Conservation (phyloP, 371 early-diverging fungal species). For the Smittium mucronatum region DNA sequence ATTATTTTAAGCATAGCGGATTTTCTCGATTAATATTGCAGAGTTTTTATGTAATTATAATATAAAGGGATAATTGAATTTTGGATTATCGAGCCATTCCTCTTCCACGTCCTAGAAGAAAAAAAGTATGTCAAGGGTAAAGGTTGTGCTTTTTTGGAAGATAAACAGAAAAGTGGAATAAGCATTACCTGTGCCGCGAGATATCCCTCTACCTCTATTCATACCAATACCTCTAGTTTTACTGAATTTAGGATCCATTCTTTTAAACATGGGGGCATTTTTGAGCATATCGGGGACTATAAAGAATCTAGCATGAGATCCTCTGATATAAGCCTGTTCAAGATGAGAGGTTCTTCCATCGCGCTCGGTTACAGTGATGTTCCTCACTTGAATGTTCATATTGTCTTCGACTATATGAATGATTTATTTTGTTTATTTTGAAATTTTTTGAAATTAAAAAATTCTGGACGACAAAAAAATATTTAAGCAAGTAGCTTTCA, state of each 20-base stretch:
- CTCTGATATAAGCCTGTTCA: slow-evolving; percentile 93
- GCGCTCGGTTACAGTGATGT: slow-evolving; percentile 81
- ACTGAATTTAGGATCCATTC: slow-evolving; percentile 29
- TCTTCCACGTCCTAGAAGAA: not conserved
- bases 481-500: no score
- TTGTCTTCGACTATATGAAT: slow-evolving; percentile 84
- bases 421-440: not conserved
- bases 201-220: slow-evolving; percentile 26
- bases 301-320: slow-evolving; percentile 89
- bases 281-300: slow-evolving; percentile 96
- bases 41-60: no score
- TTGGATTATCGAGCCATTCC: not conserved
- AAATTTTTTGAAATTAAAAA: not conserved
- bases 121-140: not conserved
- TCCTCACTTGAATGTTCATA: slow-evolving; percentile 93
- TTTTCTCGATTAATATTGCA: no score
- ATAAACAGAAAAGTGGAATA: not conserved
- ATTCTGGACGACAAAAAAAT: not conserved
- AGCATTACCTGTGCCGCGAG: slow-evolving; percentile 17
- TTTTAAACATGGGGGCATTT: slow-evolving; percentile 91
- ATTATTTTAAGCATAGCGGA: no score
- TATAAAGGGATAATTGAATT: no score
- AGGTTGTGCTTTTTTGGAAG: not conserved
- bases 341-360: slow-evolving; percentile 82
- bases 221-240: slow-evolving; percentile 34